Evolutionary conservation across 2,329 filamentous ascomycete species (phyloP).

Genomic region (Elsinoe fawcettii): DNA sequence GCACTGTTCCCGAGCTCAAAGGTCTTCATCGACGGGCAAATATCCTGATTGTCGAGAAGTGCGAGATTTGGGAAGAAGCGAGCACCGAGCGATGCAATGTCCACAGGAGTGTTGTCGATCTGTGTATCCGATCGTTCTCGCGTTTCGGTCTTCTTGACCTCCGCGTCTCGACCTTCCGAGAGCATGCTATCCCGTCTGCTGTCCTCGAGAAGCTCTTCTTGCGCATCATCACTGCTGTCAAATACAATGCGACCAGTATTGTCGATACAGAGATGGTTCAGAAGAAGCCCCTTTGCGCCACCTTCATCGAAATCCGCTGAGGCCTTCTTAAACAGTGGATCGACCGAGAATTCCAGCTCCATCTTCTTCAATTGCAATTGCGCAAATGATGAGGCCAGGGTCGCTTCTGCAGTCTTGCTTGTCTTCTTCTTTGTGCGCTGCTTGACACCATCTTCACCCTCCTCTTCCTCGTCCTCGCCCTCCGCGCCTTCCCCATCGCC

Average conservation of each 20-base stretch:
- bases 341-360: conserved; percentile 91
- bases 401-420: conserved; percentile 80
- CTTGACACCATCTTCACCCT: conserved; percentile 43
- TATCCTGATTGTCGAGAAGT: conserved; percentile 73
- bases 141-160: conserved; percentile 35
- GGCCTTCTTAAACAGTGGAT: conserved; percentile 98
- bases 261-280: conserved; percentile 97
- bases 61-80: conserved; percentile 81
- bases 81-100: conserved; percentile 63
- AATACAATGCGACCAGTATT: conserved; percentile 88
- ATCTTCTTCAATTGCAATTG: conserved; percentile 93
- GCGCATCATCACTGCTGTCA: conserved; percentile 86
- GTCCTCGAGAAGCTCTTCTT: conserved; percentile 41
- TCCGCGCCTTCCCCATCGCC: conserved; percentile 52
- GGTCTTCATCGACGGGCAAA: conserved; percentile 89
- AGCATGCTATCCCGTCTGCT: conserved; percentile 31
- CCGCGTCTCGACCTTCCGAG: conserved; percentile 37
- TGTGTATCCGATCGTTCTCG: conserved; percentile 25
- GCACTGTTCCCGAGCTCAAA: conserved; percentile 86
- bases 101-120: conserved; percentile 60
- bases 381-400: conserved; percentile 78
- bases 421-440: conserved; percentile 63
- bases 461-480: conserved; percentile 53
- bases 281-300: conserved; percentile 84
- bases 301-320: conserved; percentile 98